These are phyloP conservation scores for Clonostachys solani DNA, from an alignment of 2,329 filamentous ascomycete genomes.

Conservation along the genomic window DNA sequence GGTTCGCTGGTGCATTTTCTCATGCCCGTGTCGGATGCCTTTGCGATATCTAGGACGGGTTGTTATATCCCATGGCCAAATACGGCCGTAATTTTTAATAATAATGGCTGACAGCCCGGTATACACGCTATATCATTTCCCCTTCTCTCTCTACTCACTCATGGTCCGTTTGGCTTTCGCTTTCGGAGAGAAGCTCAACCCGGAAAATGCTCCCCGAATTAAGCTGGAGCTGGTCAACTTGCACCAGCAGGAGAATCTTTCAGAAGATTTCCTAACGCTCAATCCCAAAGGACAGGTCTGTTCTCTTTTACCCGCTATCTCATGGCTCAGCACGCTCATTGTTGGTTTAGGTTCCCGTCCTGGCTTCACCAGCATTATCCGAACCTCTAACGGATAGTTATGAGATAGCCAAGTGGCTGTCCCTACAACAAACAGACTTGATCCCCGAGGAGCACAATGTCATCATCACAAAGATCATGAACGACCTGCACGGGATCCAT, in stretches of 20 bases:
- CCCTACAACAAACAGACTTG: slow-evolving; percentile 17
- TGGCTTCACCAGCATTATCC: slow-evolving; percentile 16
- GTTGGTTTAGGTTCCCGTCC: slow-evolving; percentile 14
- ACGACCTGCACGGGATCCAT: slow-evolving; percentile 16
- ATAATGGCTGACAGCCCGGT: too few relatives aligned
- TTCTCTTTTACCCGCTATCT: neutral
- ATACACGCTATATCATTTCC: slow-evolving; percentile 18
- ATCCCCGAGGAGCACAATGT: slow-evolving; percentile 13
- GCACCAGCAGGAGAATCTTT: slow-evolving; percentile 15
- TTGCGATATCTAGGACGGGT: too few relatives aligned
- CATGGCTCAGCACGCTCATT: too few relatives aligned
- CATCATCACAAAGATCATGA: slow-evolving; percentile 14
- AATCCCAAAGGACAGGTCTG: slow-evolving; percentile 19
- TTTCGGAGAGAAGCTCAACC: slow-evolving; percentile 13
- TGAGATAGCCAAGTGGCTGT: slow-evolving; percentile 19
- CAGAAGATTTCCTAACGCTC: slow-evolving; percentile 18
- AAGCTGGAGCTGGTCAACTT: slow-evolving; percentile 17
- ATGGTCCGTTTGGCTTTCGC: slow-evolving; percentile 20
- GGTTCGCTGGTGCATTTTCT: too few relatives aligned
- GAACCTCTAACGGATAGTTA: slow-evolving; percentile 14
- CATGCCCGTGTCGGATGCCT: too few relatives aligned
- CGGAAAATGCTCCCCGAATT: slow-evolving; percentile 13
- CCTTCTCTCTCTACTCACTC: slow-evolving; percentile 21
- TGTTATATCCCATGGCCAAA: too few relatives aligned
- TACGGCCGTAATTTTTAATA: too few relatives aligned